These are phyloP conservation scores for Curvularia sp. DNA, from an alignment of 2,329 filamentous ascomycete genomes.

Conservation along the genomic window DNA sequence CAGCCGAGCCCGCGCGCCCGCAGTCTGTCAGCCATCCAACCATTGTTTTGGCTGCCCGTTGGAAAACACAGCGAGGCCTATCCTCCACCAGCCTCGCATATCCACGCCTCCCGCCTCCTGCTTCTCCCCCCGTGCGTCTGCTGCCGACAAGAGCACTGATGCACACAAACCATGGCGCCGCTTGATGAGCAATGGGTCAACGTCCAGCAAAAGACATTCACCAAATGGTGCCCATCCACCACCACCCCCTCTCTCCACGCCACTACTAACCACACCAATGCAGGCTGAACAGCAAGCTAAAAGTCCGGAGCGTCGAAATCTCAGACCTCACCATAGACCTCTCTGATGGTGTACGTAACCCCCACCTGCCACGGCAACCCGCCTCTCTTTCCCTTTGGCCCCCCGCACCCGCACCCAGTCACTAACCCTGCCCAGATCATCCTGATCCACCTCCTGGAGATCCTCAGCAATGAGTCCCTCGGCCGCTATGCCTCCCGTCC, in stretches of 20 bases:
- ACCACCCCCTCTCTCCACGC: slow-evolving; percentile 10
- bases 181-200: slow-evolving; percentile 70
- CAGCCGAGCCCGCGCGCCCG: slow-evolving; percentile 39
- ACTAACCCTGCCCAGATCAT: slow-evolving; percentile 68
- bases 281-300: slow-evolving; percentile 96
- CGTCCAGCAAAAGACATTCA: slow-evolving; percentile 98
- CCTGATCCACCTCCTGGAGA: slow-evolving; percentile 96
- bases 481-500: slow-evolving; percentile 96
- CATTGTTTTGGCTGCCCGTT: slow-evolving; percentile 41
- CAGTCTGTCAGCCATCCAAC: slow-evolving; percentile 29
- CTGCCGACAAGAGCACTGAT: slow-evolving; percentile 30
- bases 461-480: slow-evolving; percentile 90
- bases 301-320: slow-evolving; percentile 77
- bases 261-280: slow-evolving; percentile 32
- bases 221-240: slow-evolving; percentile 76
- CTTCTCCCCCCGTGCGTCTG: slow-evolving; percentile 23
- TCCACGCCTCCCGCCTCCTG: slow-evolving; percentile 19
- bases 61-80: slow-evolving; percentile 33
- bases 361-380: slow-evolving; percentile 6
- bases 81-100: slow-evolving; percentile 27
- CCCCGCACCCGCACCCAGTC: slow-evolving; percentile 12
- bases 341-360: slow-evolving; percentile 81
- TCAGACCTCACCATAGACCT: slow-evolving; percentile 88
- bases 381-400: slow-evolving; percentile 11
- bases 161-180: slow-evolving; percentile 51